Evolutionary conservation across 2,329 filamentous ascomycete species (phyloP).

Genomic region (Rutstroemia sp.): DNA sequence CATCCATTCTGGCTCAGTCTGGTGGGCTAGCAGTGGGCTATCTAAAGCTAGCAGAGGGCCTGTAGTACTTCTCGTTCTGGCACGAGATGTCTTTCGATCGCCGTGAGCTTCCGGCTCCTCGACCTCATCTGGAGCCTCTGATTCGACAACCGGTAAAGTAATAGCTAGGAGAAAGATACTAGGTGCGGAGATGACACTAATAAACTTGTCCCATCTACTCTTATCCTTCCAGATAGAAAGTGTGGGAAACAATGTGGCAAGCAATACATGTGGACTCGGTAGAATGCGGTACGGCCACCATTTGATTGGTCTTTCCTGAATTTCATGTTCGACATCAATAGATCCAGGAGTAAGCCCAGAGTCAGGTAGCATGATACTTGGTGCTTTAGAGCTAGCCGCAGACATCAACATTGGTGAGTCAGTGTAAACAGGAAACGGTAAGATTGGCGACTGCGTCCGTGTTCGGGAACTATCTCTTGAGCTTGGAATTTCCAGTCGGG

Average conservation of each 20-base stretch:
- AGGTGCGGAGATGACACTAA: conserved; percentile 78
- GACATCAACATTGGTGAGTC: conserved; percentile 28
- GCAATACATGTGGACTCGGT: conserved; percentile 63
- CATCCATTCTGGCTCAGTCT: conserved; percentile 49
- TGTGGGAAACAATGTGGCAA: conserved; percentile 78
- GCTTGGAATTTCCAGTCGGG: conserved; percentile 24
- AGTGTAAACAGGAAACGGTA: conserved; percentile 28
- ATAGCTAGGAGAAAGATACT: conserved; percentile 85
- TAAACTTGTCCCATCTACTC: conserved; percentile 71
- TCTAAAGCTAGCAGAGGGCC: conserved; percentile 20
- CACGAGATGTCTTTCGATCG: conserved; percentile 12
- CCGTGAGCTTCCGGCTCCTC: conserved; percentile 18
- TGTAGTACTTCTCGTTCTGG: conserved; percentile 24
- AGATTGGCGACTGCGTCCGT: conserved; percentile 21
- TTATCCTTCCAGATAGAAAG: conserved; percentile 77
- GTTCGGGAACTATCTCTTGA: conserved; percentile 24
- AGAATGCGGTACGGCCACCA: conserved; percentile 80
- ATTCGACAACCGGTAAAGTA: conserved; percentile 86
- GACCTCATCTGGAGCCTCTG: conserved; percentile 45
- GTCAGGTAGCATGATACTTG: conserved; percentile 27
- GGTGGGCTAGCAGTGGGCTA: conserved; percentile 18
- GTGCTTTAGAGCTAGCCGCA: conserved; percentile 20
- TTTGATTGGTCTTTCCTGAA: conserved; percentile 36
- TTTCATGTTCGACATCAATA: conserved; percentile 16
- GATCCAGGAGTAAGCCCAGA: conserved; percentile 19